Evolutionary conservation across 345 rosid species (phyloP).

Genomic region (Acer negundo): DNA sequence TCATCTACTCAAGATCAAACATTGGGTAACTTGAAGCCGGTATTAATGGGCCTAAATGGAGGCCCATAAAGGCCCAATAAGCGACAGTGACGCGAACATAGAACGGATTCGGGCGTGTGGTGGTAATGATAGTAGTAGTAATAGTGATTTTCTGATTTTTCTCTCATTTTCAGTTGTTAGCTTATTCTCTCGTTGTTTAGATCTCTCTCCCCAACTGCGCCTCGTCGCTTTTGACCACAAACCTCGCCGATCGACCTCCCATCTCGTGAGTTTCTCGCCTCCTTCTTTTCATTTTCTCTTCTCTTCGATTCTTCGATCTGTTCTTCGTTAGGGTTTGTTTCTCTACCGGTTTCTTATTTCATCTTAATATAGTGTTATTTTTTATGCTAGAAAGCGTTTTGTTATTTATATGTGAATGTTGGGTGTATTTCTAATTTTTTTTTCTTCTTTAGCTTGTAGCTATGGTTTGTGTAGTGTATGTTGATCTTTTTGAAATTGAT

Average conservation of each 20-base stretch:
- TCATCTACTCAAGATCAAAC: no score
- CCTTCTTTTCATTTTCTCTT: background rate
- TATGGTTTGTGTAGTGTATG: background rate
- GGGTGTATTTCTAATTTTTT: background rate
- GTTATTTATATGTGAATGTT: background rate
- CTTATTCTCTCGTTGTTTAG: background rate
- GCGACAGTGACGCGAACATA: background rate
- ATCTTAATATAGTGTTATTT: no score
- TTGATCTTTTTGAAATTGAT: background rate
- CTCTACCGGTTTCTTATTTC: background rate
- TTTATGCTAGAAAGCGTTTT: background rate
- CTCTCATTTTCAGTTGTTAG: background rate
- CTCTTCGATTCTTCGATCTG: background rate
- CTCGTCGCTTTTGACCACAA: constrained; percentile 8
- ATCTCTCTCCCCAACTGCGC: constrained; percentile 15
- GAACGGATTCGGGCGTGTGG: background rate
- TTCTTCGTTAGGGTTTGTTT: constrained; percentile 2
- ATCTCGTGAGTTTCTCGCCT: constrained; percentile 18
- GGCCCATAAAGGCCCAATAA: background rate
- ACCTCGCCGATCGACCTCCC: constrained; percentile 2
- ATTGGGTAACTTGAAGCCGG: no score
- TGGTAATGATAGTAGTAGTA: background rate
- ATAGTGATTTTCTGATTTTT: background rate
- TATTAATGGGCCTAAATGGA: background rate
- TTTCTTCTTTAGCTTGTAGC: background rate